These are phyloP conservation scores for Mycocentrospora acerina DNA, from an alignment of 2,329 filamentous ascomycete genomes.

Conservation along the genomic window DNA sequence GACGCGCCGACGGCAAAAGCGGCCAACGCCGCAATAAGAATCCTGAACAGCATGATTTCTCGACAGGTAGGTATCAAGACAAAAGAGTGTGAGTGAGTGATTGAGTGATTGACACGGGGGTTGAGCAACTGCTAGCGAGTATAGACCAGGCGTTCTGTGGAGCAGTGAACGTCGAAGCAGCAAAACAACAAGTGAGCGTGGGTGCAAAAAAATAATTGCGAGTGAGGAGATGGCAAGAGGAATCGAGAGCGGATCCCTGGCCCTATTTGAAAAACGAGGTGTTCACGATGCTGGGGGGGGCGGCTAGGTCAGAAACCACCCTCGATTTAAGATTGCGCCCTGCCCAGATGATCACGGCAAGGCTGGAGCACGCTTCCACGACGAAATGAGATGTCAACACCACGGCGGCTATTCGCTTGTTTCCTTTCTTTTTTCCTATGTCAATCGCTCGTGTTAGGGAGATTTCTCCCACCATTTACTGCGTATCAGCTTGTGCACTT, in stretches of 20 bases:
- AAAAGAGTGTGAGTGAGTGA: too few relatives aligned
- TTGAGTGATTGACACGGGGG: constrained; percentile 24
- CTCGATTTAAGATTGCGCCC: constrained; percentile 18
- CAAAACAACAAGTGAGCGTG: constrained; percentile 19
- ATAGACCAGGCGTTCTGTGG: constrained; percentile 11
- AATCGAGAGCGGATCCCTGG: constrained; percentile 16
- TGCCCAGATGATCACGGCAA: constrained; percentile 11
- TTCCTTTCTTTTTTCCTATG: background rate
- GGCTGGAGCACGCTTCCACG: constrained; percentile 11
- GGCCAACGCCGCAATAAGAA: constrained; percentile 28
- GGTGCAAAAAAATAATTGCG: constrained; percentile 19
- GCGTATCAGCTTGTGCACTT: too few relatives aligned
- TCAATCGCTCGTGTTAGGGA: background rate
- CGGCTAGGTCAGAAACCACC: constrained; percentile 23
- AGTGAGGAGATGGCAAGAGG: constrained; percentile 17
- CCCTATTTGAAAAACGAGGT: constrained; percentile 32
- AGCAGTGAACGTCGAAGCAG: constrained; percentile 16
- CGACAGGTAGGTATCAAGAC: constrained; percentile 8
- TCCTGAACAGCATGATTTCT: constrained; percentile 34
- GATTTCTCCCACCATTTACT: background rate
- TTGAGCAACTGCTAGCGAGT: constrained; percentile 14
- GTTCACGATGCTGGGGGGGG: constrained; percentile 18
- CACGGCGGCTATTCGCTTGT: constrained; percentile 11
- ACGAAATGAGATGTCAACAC: constrained; percentile 11
- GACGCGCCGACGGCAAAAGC: constrained; percentile 30